Conservation (phyloP, 1,284 basidiomycete species). For the Cystobasidium pallidum region DNA sequence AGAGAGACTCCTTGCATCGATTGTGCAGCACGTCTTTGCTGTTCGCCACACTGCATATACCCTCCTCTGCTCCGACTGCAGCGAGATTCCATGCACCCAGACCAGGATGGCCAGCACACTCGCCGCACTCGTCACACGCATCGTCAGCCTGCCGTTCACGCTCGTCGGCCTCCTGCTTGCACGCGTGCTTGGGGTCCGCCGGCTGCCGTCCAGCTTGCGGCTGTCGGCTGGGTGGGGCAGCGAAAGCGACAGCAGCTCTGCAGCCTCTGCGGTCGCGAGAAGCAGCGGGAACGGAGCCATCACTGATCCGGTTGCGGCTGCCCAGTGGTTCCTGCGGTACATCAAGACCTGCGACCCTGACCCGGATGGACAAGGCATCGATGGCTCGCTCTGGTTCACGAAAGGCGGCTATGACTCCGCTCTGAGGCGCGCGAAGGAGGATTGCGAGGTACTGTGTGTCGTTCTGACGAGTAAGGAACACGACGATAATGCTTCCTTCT, state of each 20-base stretch:
- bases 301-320: constrained; percentile 19
- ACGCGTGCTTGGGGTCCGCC: constrained; percentile 12
- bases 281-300: constrained; percentile 23
- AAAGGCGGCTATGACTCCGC: constrained; percentile 81
- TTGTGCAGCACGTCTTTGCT: constrained; percentile 7
- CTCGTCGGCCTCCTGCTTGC: constrained; percentile 24
- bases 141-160: constrained; percentile 36
- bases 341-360: constrained; percentile 24
- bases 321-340: constrained; percentile 19
- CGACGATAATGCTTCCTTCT: constrained; percentile 83
- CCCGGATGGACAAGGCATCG: constrained; percentile 55
- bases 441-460: constrained; percentile 75
- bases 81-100: too few species aligned
- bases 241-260: neutral
- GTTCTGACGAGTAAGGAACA: constrained; percentile 88
- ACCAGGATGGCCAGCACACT: constrained; percentile 12
- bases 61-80: neutral
- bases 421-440: constrained; percentile 69
- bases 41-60: neutral
- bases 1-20: too few species aligned
- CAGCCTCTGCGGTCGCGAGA: neutral
- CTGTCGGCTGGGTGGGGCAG: neutral
- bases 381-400: constrained; percentile 72
- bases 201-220: constrained; percentile 9
- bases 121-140: constrained; percentile 22